phyloP scores from a whole-genome alignment of 2,329 filamentous ascomycete genomes.

The Penicillium expansum region DNA sequence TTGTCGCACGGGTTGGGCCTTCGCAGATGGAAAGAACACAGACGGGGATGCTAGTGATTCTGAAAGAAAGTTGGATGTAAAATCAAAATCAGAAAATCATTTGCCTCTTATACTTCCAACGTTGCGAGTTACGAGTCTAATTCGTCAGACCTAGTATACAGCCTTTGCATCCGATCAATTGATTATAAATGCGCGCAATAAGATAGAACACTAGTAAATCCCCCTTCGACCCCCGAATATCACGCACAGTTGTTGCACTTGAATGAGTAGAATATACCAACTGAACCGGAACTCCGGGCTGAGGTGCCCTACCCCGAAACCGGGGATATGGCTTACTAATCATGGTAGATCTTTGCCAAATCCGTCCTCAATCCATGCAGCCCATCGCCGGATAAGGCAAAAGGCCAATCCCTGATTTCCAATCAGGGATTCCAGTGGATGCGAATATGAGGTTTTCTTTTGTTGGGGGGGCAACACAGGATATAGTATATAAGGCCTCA shows the following conservation, averaged over 20 bases:
- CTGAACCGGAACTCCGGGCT: not conserved
- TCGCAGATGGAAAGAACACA: not conserved
- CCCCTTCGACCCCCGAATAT: not conserved
- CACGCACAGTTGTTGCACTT: not conserved
- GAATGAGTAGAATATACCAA: not conserved
- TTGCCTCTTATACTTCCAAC: not conserved
- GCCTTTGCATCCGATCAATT: not conserved
- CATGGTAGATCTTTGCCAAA: not conserved
- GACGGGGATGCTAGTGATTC: not conserved
- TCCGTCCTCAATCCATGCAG: not conserved
- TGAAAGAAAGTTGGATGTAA: not conserved
- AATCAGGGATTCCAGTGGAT: not conserved
- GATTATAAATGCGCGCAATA: not conserved
- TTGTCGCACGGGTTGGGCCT: not conserved
- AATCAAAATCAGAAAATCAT: not conserved
- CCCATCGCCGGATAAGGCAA: not conserved
- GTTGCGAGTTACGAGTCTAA: not conserved
- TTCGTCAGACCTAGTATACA: not conserved
- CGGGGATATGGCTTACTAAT: not conserved
- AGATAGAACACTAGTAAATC: not conserved
- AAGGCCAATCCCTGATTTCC: not conserved
- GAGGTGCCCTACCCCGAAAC: not conserved
- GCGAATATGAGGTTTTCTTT: not conserved
- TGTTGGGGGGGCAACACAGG: not conserved
- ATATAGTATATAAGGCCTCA: not conserved